Base-by-base conservation (phyloP, 1,284 basidiomycete genomes). In the Sparassis latifolia region DNA sequence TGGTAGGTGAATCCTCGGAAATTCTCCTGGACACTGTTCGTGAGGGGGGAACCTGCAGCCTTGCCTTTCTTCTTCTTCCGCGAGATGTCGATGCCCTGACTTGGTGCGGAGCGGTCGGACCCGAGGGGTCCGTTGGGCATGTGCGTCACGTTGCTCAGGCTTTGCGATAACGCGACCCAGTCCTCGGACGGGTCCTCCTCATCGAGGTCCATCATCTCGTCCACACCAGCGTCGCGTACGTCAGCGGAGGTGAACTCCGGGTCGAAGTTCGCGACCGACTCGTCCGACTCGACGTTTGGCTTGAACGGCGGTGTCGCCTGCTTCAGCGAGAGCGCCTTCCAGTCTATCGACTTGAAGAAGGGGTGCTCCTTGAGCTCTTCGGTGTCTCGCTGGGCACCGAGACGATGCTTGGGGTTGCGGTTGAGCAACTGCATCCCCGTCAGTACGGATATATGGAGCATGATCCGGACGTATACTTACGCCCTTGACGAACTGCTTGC, bases 401-500 rank as follows among this genome's bases (percentile, higher is more conserved):
- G 78, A 31, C 97, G 90, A 66, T 98, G 93, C 64, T 92, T 94
- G 3, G 97, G 97, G 69, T 99, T 99, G 45, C 97, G 86, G 72
- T 98, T 99, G 46, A 99, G 79, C 43, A 99, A 86, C 93, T 96
- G 58, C 2, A 33, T 9, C 43, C 42, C 52, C 37, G 20, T 33
- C 49, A 52, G 52, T 50, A 50, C 40, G 57, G 53, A 60, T 42
- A 43, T 30, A 7, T 33, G 5, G 29, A 10, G 10, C 29, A 31
- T 6, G 3, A 2, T 44, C 12, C 33, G 56, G 47, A 43, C 53
- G 48, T 12, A 2, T 6, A 80, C 89, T 73, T 62, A 95, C 92
- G 53, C 93, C 94, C 71, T 99, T 99, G 64, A 99, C 97, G 61
- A 99, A 99, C 71, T 97, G 91, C 74, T 99, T 99, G 50, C 97